Base-by-base conservation (phyloP, 306 rosid species). In the Dalbergia cultrata region DNA sequence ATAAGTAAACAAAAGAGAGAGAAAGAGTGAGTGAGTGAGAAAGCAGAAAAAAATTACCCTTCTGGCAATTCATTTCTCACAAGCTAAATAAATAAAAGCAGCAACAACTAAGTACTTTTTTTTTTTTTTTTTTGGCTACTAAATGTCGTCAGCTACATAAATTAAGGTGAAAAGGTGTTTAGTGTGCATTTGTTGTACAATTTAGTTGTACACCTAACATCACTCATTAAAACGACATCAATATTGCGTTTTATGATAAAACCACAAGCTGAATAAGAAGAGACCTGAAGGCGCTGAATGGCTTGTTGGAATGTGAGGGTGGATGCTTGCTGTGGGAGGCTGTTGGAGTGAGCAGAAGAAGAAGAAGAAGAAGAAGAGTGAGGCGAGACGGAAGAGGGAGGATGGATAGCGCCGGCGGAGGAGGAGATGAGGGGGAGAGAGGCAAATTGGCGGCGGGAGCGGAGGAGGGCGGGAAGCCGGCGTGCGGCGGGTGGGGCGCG, bases 221-320 rank as follows among this genome's bases (percentile, higher is more conserved):
- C n/a, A n/a, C n/a, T n/a, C n/a, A n/a, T n/a, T n/a, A 21, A 21
- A 35, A 35, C 41, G 8, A 37, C 41, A 4, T 37, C 41, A 37
- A 37, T 37, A 4, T 37, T 37, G 41, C 6, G 7, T 5, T 37
- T 4, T 37, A 37, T 37, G 7, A 5, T 37, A 37, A 37, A 2
- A 37, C 41, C 41, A 37, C 5, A 37, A 37, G 41, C 41, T 37
- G 41, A 37, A 37, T 0, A 37, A 37, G 31, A 26, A 26, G 31
- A 45, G 65, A 92, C 98, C 98, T 95, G 98, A 78, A 95, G 98
- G 67, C 97, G 93, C 74, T 92, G 98, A 89, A 95, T 89, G 75
- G 97, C 97, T 91, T 92, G 97, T 68, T 95, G 98, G 67, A 95
- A 95, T 67, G 92, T 91, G 31, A 90, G 94, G 50, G 80, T 85